Evolutionary conservation across 768 basidiomycete genomes (phyloP).

Genomic region (Lentinula guzmanii): DNA sequence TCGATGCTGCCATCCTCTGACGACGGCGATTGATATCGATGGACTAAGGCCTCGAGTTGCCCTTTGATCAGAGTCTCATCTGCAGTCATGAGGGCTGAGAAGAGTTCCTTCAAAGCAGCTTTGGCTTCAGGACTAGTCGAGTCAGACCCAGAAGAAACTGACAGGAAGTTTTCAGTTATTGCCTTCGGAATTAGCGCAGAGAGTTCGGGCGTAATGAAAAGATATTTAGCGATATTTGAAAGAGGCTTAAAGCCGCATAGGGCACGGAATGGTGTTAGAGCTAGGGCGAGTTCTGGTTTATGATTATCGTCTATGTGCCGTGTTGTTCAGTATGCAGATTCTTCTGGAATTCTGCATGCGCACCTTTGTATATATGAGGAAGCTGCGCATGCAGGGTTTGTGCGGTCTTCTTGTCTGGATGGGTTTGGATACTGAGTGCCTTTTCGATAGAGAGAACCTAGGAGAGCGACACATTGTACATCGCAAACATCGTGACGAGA

Average conservation of each 20-base stretch:
- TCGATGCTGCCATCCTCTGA: slow-evolving; percentile 34
- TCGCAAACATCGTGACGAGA: background rate
- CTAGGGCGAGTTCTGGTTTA: slow-evolving; percentile 99
- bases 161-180: slow-evolving; percentile 46
- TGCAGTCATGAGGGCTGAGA: slow-evolving; percentile 83
- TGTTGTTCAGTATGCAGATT: background rate
- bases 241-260: slow-evolving; percentile 93
- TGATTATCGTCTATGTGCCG: slow-evolving; percentile 76
- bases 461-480: background rate
- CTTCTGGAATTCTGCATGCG: slow-evolving; percentile 9
- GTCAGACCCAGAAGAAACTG: slow-evolving; percentile 34
- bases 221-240: slow-evolving; percentile 56
- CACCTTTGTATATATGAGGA: slow-evolving; percentile 90
- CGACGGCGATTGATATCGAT: slow-evolving; percentile 49
- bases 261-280: slow-evolving; percentile 83
- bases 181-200: slow-evolving; percentile 57
- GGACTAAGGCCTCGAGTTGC: slow-evolving; percentile 52
- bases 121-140: slow-evolving; percentile 46
- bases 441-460: slow-evolving; percentile 79
- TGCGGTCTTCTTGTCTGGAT: slow-evolving; percentile 79
- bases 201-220: slow-evolving; percentile 72
- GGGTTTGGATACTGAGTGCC: slow-evolving; percentile 87
- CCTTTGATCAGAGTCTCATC: slow-evolving; percentile 41
- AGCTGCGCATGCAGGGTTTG: slow-evolving; percentile 58
- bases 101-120: slow-evolving; percentile 65